Evolutionary conservation across 495 filamentous ascomycete species (phyloP).

Genomic region (Aspergillus biplanus): DNA sequence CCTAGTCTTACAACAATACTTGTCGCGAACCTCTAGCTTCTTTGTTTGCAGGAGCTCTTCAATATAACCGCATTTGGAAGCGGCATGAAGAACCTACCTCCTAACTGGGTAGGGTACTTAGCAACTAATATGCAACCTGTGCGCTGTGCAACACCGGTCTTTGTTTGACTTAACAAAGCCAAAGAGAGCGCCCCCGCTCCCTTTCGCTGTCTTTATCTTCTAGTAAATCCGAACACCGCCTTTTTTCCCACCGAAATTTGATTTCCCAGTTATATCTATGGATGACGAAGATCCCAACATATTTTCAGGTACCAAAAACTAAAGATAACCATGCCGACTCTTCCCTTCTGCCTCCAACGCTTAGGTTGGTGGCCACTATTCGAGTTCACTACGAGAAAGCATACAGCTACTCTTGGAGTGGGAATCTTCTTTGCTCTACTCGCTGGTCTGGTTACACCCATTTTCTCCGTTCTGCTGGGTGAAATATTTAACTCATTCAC

Average conservation of each 20-base stretch:
- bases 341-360: neutral
- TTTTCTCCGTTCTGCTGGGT: conserved; percentile 73
- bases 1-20: conserved; percentile 28
- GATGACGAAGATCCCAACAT: no score
- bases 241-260: no score
- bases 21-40: conserved; percentile 23
- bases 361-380: conserved; percentile 63
- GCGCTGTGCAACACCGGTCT: no score
- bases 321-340: neutral
- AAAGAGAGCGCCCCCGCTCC: no score
- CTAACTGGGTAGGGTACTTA: no score
- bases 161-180: no score
- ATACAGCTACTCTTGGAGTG: conserved; percentile 56
- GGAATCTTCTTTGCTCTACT: conserved; percentile 60
- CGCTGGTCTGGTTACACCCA: conserved; percentile 65
- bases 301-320: no score
- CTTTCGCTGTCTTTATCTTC: no score
- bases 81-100: no score
- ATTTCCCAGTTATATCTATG: no score
- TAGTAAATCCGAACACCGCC: no score
- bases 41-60: conserved; percentile 16
- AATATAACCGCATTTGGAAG: conserved; percentile 34
- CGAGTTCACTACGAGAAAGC: conserved; percentile 66
- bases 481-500: conserved; percentile 74
- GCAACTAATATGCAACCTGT: no score